A percentile compares a stretch with the other conserved stretches of the same genome.
These are phyloP conservation scores for Flagelloscypha sp. DNA, from an alignment of 768 basidiomycete species.

Conservation along the genomic window DNA sequence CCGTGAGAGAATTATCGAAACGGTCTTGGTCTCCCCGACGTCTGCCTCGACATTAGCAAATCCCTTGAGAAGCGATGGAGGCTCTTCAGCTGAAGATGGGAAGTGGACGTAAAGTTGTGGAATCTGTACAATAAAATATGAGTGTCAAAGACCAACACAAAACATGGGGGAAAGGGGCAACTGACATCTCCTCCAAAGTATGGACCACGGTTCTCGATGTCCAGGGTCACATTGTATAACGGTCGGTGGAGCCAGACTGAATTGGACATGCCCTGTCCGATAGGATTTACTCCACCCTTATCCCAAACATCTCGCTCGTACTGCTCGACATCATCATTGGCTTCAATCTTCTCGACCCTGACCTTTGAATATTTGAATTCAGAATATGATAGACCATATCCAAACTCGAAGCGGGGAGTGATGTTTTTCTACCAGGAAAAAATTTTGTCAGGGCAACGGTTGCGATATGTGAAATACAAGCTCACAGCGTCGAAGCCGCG, in stretches of 20 bases:
- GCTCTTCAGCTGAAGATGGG: constrained; percentile 19
- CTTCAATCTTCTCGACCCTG: constrained; percentile 32
- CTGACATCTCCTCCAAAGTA: constrained; percentile 59
- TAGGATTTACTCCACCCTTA: constrained; percentile 45
- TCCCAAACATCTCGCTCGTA: constrained; percentile 45
- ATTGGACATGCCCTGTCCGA: constrained; percentile 48
- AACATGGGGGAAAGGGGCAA: neutral
- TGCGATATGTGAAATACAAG: constrained; percentile 12
- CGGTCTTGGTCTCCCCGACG: constrained; percentile 15
- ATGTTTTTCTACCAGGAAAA: constrained; percentile 46
- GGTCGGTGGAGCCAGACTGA: constrained; percentile 69
- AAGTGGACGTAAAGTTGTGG: constrained; percentile 22
- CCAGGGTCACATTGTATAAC: constrained; percentile 53
- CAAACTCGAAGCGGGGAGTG: constrained; percentile 80
- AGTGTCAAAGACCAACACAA: constrained; percentile 1
- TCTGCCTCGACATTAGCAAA: constrained; percentile 19
- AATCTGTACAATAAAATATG: constrained; percentile 7
- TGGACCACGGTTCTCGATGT: constrained; percentile 55
- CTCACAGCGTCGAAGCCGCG: constrained; percentile 61
- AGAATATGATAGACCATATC: constrained; percentile 85
- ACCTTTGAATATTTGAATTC: constrained; percentile 65
- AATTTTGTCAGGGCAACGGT: neutral
- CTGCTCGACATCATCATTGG: constrained; percentile 29
- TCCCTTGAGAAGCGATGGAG: constrained; percentile 25
- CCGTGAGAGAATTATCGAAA: constrained; percentile 52